phyloP scores from a whole-genome alignment of 257 asterid genomes.

The Apocynum venetum region DNA sequence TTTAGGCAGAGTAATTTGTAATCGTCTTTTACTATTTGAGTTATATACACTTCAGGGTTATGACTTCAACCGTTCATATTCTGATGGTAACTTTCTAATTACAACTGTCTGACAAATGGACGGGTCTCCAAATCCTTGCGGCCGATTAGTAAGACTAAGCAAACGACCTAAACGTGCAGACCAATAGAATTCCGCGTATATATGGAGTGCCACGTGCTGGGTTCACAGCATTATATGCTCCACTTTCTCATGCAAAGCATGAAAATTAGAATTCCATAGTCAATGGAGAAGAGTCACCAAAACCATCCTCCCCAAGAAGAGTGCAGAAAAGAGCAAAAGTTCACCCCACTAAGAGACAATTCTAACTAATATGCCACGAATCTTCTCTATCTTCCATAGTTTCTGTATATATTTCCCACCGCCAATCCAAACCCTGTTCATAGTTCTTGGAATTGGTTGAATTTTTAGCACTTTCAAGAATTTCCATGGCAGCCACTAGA shows the following conservation, averaged over 20 bases:
- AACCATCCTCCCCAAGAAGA: conserved; percentile 29
- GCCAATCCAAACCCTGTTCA: neutral
- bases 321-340: conserved; percentile 22
- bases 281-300: neutral
- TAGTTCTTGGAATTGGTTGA: neutral
- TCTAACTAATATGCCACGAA: conserved; percentile 49
- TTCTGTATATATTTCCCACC: conserved; percentile 15
- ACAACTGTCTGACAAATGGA: too few relatives aligned
- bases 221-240: conserved; percentile 23
- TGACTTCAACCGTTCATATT: too few relatives aligned
- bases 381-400: conserved; percentile 36
- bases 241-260: conserved; percentile 16
- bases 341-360: conserved; percentile 22
- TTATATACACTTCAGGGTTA: too few relatives aligned
- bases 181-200: conserved; percentile 23
- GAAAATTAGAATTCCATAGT: neutral
- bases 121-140: too few relatives aligned
- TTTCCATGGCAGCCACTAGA: conserved; percentile 48
- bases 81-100: too few relatives aligned
- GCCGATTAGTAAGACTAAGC: too few relatives aligned
- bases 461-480: neutral
- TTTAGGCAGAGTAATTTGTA: too few relatives aligned
- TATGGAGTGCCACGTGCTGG: conserved; percentile 28
- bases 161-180: neutral
- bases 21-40: too few relatives aligned